Evolutionary conservation across 257 asterid genomes (phyloP), one percentile per base, ranked within the genome.

Genomic region (Gardenia jasminoides): DNA sequence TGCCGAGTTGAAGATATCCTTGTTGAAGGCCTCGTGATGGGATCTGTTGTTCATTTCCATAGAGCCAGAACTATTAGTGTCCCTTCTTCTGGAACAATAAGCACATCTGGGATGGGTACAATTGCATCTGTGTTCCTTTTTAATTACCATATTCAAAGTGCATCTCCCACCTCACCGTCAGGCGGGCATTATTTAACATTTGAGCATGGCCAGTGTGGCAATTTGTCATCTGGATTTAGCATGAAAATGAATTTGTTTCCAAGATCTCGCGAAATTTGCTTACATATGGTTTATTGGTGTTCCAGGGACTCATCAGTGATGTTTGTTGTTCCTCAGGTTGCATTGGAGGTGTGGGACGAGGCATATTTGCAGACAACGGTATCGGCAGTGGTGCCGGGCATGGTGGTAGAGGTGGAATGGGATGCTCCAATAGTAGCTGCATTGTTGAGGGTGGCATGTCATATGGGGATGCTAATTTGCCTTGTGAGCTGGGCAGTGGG

Each of bases 401-500:
- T 84, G 99, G 99, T 75, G 99, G 99, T 83, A 90, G 84, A 85
- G 99, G 98, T 76, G 98, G 99, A 78, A 82, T 81, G 88, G 97
- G 91, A 39, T 96, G 97, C 92, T 91, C 74, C 66, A 86, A 89
- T 80, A 92, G 78, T 68, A 91, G 88, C 84, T 93, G 97, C 79
- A 72, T 88, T 78, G 92, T 88, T 78, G 92, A 85, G 11, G 99
- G 99, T 78, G 99, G 99, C 76, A 81, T 85, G 76, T 44, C 96
- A 61, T 96, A 96, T 85, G 99, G 99, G 78, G 83, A 89, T 85
- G 89, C 93, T 75, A 48, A 78, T 80, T 85, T 96, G 80, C 99
- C 99, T 78, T 96, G 99, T 88, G 97, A 96, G 86, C 88, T 89
- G 72, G 99, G 99, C 76, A 96, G 99, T 85, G 99, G 99, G 84